These are phyloP conservation scores for Astrephomene gubernaculifera DNA, from an alignment of 139 green algal species.

Conservation along the genomic window DNA sequence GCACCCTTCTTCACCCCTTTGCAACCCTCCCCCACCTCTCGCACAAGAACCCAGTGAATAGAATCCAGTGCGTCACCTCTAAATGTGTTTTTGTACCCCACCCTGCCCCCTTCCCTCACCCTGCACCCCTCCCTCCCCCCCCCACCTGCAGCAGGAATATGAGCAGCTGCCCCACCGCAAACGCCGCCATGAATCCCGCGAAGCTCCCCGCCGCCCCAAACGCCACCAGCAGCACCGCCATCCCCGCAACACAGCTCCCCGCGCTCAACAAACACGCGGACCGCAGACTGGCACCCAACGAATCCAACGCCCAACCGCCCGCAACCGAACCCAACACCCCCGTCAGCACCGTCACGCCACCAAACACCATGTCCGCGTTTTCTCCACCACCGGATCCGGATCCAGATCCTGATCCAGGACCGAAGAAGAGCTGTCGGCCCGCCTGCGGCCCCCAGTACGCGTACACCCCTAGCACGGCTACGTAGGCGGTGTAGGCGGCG, in stretches of 20 bases:
- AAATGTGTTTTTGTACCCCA: no score
- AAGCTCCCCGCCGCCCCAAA: constrained; percentile 72
- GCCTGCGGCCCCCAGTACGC: constrained; percentile 66
- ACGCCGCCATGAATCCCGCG: constrained; percentile 66
- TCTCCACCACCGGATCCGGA: constrained; percentile 40
- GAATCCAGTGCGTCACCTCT: no score
- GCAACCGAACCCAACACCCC: constrained; percentile 81
- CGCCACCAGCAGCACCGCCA: constrained; percentile 66
- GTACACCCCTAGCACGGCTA: constrained; percentile 86
- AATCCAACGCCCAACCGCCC: constrained; percentile 89
- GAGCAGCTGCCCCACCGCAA: constrained; percentile 76
- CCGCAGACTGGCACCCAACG: constrained; percentile 39
- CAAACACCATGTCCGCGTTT: constrained; percentile 87
- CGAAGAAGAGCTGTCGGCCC: constrained; percentile 59
- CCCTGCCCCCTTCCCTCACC: not conserved
- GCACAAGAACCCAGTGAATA: no score
- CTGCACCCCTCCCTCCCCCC: not conserved
- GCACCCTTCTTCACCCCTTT: no score
- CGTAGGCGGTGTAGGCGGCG: constrained; percentile 73
- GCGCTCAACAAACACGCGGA: not conserved
- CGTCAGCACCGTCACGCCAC: constrained; percentile 89
- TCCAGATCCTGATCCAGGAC: not conserved
- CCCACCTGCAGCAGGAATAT: constrained; percentile 82
- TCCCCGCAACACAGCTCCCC: constrained; percentile 51
- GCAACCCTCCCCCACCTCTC: no score